A percentile compares a stretch with the other conserved stretches of the same genome.
These are phyloP conservation scores for Russula brevipes DNA, from an alignment of 768 basidiomycete genomes.

Conservation along the genomic window DNA sequence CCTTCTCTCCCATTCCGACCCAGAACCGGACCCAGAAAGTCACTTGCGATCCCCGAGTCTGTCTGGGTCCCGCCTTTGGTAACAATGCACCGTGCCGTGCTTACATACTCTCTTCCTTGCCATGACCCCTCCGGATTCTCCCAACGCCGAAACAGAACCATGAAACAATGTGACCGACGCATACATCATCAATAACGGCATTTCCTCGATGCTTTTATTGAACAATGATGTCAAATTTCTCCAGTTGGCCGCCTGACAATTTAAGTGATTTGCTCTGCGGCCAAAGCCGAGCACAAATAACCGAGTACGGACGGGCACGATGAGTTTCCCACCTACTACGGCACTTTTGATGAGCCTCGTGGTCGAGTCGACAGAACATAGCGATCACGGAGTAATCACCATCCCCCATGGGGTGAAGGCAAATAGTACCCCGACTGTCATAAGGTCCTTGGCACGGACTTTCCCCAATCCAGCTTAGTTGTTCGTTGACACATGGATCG, in stretches of 20 bases:
- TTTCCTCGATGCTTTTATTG: background rate
- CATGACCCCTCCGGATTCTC: background rate
- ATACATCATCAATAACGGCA: constrained; percentile 13
- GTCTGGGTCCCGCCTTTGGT: too few species aligned
- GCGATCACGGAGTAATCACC: background rate
- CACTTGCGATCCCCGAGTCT: too few species aligned
- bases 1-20: too few species aligned
- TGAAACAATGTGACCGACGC: background rate
- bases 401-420: background rate
- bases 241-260: constrained; percentile 5
- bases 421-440: background rate
- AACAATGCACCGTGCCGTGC: too few species aligned
- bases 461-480: constrained; percentile 12
- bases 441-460: background rate
- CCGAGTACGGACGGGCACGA: too few species aligned
- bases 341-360: too few species aligned
- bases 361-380: too few species aligned
- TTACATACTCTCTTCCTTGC: background rate
- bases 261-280: background rate
- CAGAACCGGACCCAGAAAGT: too few species aligned
- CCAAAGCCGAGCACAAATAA: background rate
- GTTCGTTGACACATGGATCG: background rate
- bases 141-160: background rate
- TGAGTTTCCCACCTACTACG: too few species aligned
- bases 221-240: constrained; percentile 8